Conservation (phyloP, 257 asterid species). For the Avicennia marina region DNA sequence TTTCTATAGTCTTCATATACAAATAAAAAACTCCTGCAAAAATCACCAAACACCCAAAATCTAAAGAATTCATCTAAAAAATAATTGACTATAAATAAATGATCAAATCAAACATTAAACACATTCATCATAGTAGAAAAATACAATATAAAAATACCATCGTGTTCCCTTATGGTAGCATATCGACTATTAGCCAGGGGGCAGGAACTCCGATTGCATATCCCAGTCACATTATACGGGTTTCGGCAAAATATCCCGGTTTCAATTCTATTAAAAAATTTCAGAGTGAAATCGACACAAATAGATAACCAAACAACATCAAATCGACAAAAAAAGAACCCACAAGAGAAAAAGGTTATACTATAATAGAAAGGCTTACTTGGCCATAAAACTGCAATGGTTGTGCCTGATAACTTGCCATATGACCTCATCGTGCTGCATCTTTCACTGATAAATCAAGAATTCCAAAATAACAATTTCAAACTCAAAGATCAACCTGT, state of each 20-base stretch:
- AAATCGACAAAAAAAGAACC: background rate
- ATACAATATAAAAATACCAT: slow-evolving; percentile 37
- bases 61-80: background rate
- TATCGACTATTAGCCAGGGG: slow-evolving; percentile 98
- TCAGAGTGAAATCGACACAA: background rate
- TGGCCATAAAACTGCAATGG: slow-evolving; percentile 98
- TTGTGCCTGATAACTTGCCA: slow-evolving; percentile 99
- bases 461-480: background rate
- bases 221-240: slow-evolving; percentile 88
- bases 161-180: slow-evolving; percentile 86
- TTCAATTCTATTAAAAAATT: slow-evolving; percentile 45
- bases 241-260: slow-evolving; percentile 89
- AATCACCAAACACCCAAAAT: slow-evolving; percentile 9
- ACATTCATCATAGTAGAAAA: background rate
- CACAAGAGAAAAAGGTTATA: background rate
- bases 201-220: slow-evolving; percentile 95
- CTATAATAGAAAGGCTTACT: slow-evolving; percentile 33
- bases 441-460: slow-evolving; percentile 21
- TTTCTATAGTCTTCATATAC: slow-evolving; percentile 96
- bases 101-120: background rate
- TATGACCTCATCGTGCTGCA: slow-evolving; percentile 99
- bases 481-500: too few species aligned
- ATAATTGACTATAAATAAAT: background rate
- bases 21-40: slow-evolving; percentile 79
- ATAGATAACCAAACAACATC: background rate